Conservation (phyloP, 495 filamentous ascomycete genomes). For the Penicillium longicatenatum region DNA sequence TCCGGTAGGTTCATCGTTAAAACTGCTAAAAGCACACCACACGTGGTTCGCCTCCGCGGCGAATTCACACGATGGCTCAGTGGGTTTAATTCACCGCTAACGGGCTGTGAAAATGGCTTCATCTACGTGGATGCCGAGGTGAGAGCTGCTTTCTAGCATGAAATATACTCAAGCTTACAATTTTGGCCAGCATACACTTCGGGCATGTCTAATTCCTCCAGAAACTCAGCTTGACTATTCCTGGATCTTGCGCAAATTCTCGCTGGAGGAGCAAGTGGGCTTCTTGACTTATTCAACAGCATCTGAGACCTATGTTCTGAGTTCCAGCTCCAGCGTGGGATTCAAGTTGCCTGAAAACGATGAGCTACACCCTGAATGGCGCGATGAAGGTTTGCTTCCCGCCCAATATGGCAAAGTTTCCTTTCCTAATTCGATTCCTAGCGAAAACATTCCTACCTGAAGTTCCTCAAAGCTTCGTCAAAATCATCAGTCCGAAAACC, state of each 20-base stretch:
- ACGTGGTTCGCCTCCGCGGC: constrained; percentile 69
- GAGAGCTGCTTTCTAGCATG: neutral
- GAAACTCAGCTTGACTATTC: constrained; percentile 68
- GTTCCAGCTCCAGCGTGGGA: constrained; percentile 61
- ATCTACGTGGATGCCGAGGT: constrained; percentile 70
- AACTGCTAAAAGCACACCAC: constrained; percentile 71
- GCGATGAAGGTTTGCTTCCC: constrained; percentile 57
- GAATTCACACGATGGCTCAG: constrained; percentile 65
- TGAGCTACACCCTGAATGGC: constrained; percentile 79
- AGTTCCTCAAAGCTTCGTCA: constrained; percentile 66
- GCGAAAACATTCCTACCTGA: constrained; percentile 64
- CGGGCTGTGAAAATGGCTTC: constrained; percentile 76
- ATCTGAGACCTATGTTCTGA: constrained; percentile 74
- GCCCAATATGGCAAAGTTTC: neutral
- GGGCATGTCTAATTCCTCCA: constrained; percentile 66
- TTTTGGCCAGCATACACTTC: constrained; percentile 56
- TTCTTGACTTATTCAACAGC: constrained; percentile 73
- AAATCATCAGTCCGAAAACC: constrained; percentile 71
- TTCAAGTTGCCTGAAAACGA: constrained; percentile 86
- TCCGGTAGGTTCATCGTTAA: constrained; percentile 80
- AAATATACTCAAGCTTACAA: constrained; percentile 12
- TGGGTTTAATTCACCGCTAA: constrained; percentile 60
- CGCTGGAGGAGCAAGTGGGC: constrained; percentile 69
- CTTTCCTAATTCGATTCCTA: constrained; percentile 27
- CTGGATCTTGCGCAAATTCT: constrained; percentile 69